A percentile compares a stretch with the other conserved stretches of the same genome.
Evolutionary conservation across 1,284 basidiomycete genomes (phyloP).

Genomic region (Boletellus sp.): DNA sequence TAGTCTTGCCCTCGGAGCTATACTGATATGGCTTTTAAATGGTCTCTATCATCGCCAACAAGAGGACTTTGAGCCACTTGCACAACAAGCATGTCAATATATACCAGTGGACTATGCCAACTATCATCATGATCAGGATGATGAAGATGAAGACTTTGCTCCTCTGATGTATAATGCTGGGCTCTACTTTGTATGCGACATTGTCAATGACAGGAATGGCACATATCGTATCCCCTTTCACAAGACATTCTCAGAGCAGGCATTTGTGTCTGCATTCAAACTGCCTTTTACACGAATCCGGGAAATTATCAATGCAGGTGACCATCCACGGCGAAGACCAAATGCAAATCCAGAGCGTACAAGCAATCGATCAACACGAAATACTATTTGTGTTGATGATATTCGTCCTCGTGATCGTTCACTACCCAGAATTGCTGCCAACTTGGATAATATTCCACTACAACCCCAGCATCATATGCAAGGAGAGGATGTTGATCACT

Average conservation of each 20-base stretch:
- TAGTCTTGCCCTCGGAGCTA: neutral
- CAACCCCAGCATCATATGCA: neutral
- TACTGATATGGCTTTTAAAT: neutral
- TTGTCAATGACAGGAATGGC: neutral
- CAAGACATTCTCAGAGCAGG: neutral
- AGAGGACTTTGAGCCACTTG: neutral
- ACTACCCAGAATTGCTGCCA: neutral
- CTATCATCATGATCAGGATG: neutral
- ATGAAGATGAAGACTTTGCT: neutral
- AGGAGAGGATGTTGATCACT: neutral
- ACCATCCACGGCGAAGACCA: no score
- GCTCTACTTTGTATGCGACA: neutral
- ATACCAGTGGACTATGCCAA: neutral
- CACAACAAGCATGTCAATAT: neutral
- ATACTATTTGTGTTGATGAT: neutral
- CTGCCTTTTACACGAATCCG: no score
- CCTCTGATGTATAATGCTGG: neutral
- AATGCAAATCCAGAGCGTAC: neutral
- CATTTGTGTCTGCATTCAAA: neutral
- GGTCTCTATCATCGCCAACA: neutral
- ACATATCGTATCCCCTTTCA: neutral
- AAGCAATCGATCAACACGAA: neutral
- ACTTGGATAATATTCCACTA: neutral
- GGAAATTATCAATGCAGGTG: no score
- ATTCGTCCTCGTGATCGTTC: no score